Base-by-base conservation (phyloP, 768 basidiomycete species). In the Trametopsis cervina region DNA sequence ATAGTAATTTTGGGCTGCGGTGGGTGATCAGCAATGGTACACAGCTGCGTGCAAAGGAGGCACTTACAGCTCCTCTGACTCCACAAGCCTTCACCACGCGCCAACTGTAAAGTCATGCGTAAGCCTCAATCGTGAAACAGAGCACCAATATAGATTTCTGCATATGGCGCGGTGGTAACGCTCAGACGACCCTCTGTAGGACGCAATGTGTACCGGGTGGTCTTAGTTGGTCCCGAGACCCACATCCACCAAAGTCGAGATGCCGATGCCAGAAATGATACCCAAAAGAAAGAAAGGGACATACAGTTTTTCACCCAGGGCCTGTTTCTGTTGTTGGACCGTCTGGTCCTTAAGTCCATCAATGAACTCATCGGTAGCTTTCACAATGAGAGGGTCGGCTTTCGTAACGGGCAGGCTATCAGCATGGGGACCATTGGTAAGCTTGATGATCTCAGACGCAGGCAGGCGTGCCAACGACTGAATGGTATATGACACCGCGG, bases 1-100 rank as follows among this genome's bases (percentile, higher is more conserved):
- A 96, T 89, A 1, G 91, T 93, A 53, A 90, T 69, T 62, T 92
- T 92, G 42, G 89, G 87, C 81, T 88, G 50, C 24, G 40, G 33
- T 23, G 42, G 18, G 5, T 49, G 40, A 52, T 54, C 27, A 48
- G 21, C 18, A 45, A 25, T 27, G 9, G n/a, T n/a, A n/a, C n/a
- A n/a, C 22, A 46, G 29, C 15, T 49, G 13, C 12, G 42, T 44
- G 13, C 10, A 43, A 44, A 13, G 12, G 38, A 40, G 1, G 3
- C 13, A 75, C 80, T 55, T 59, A 87, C 86, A 49, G 88, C 85
- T 39, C 76, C 75, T 61, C 89, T 92, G 59, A 96, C 75, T 21
- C 90, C 89, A 58, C 85, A 83, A 7, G 82, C 78, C 63, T 90
- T 92, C 60, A 80, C 66, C 20, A 73, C 64, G 49, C 74, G 70